Evolutionary conservation across 495 filamentous ascomycete species (phyloP).

Genomic region (Penicillium samsonianum): DNA sequence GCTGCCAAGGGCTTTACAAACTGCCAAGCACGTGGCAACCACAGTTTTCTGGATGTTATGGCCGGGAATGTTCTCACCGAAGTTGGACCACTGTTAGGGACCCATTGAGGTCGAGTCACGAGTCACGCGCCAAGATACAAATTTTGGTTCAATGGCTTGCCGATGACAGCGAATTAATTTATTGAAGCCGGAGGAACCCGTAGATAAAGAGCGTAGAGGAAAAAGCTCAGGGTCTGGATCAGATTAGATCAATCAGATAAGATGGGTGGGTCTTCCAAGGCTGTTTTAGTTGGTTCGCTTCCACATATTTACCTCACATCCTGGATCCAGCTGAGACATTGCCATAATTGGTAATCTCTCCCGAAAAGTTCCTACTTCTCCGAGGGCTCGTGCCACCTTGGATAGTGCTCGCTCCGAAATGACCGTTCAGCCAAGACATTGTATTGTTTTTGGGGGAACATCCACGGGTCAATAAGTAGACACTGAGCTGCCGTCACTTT

Average conservation of each 20-base stretch:
- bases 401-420: background rate
- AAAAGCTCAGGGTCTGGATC: background rate
- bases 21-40: background rate
- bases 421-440: background rate
- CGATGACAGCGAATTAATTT: background rate
- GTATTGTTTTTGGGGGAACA: background rate
- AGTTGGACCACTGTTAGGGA: background rate
- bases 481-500: background rate
- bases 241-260: constrained; percentile 2
- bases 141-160: background rate
- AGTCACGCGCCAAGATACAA: background rate
- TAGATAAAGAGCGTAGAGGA: background rate
- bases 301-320: background rate
- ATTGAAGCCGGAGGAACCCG: background rate
- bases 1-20: background rate
- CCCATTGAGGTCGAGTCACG: background rate
- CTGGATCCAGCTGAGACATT: background rate
- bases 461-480: background rate
- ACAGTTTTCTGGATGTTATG: background rate
- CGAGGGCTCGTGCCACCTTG: background rate
- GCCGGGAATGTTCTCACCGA: background rate
- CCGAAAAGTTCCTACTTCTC: background rate
- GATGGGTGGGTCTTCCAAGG: background rate
- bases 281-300: background rate
- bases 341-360: background rate